Percentiles rank a stretch among this genome's conserved stretches.
Evolutionary conservation across 495 filamentous ascomycete genomes (phyloP).

Genomic region (Cudoniella acicularis): DNA sequence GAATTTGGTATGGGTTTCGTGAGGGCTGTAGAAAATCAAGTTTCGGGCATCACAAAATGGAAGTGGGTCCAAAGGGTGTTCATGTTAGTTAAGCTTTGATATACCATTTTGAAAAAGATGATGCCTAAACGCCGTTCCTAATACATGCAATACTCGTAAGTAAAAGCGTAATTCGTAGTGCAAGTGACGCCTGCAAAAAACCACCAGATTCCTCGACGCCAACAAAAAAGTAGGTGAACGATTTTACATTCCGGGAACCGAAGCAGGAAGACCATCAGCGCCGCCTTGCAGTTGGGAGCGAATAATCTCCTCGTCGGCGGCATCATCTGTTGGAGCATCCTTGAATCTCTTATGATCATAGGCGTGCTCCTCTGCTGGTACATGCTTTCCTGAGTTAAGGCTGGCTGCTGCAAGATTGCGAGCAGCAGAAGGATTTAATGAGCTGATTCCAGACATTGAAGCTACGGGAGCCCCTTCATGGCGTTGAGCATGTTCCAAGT

Average conservation of each 20-base stretch:
- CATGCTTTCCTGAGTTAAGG: slow-evolving; percentile 29
- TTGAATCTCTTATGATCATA: slow-evolving; percentile 30
- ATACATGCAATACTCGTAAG: not conserved
- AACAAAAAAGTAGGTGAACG: not conserved
- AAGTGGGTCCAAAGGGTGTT: not conserved
- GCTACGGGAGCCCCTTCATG: slow-evolving; percentile 29
- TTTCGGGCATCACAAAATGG: not conserved
- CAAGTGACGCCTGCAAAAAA: not conserved
- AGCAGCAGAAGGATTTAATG: slow-evolving; percentile 38
- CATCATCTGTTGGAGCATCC: slow-evolving; percentile 19
- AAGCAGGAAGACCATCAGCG: slow-evolving; percentile 14
- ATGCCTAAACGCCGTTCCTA: not conserved
- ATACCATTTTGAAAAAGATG: not conserved
- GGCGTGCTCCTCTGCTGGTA: slow-evolving; percentile 23
- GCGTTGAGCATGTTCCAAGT: slow-evolving; percentile 12
- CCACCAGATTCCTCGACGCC: slow-evolving; percentile 2
- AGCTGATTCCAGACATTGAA: slow-evolving; percentile 34
- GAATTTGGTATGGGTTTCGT: not conserved
- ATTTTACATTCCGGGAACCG: slow-evolving; percentile 3
- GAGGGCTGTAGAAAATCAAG: not conserved
- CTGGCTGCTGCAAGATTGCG: slow-evolving; percentile 29
- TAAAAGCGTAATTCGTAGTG: not conserved
- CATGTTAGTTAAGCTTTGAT: not conserved
- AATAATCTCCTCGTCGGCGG: slow-evolving; percentile 26
- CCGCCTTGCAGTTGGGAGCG: slow-evolving; percentile 17